Evolutionary conservation across 2,329 filamentous ascomycete genomes (phyloP).

Genomic region (Aspergillus costaricaensis): DNA sequence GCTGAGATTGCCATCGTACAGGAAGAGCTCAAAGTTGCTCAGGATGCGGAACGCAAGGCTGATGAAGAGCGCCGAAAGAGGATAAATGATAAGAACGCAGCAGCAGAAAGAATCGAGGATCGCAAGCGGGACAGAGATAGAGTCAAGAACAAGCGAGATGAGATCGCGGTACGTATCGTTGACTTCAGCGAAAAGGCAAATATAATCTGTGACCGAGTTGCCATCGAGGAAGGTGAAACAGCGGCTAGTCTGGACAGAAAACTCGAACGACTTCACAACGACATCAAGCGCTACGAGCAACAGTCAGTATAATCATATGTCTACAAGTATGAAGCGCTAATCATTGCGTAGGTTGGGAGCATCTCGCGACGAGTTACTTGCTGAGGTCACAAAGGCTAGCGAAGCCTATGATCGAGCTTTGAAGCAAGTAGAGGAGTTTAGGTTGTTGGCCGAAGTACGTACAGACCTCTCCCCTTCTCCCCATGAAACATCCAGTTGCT

Average conservation of each 20-base stretch:
- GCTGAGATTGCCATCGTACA: slow-evolving; percentile 37
- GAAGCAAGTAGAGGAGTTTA: slow-evolving; percentile 41
- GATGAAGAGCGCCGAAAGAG: slow-evolving; percentile 55
- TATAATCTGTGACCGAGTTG: slow-evolving; percentile 58
- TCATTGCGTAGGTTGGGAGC: slow-evolving; percentile 55
- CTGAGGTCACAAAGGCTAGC: slow-evolving; percentile 43
- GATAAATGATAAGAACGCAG: slow-evolving; percentile 64
- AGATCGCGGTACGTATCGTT: slow-evolving; percentile 52
- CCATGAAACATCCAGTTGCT: not conserved
- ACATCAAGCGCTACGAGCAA: slow-evolving; percentile 60
- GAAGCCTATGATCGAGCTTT: slow-evolving; percentile 40
- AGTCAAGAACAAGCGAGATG: slow-evolving; percentile 52
- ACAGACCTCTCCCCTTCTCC: slow-evolving; percentile 4
- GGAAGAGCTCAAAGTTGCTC: slow-evolving; percentile 56
- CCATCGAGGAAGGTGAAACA: slow-evolving; percentile 67
- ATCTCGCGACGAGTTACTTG: slow-evolving; percentile 65
- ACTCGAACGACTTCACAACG: slow-evolving; percentile 55
- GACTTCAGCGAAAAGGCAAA: slow-evolving; percentile 60
- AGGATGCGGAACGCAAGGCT: slow-evolving; percentile 54
- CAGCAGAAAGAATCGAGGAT: slow-evolving; percentile 55
- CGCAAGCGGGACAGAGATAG: slow-evolving; percentile 50
- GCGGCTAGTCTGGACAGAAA: slow-evolving; percentile 52
- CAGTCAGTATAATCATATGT: slow-evolving; percentile 38
- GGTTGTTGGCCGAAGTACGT: slow-evolving; percentile 42
- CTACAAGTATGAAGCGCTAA: slow-evolving; percentile 26